These are phyloP conservation scores for Monilinia fructicola DNA, from an alignment of 2,329 filamentous ascomycete genomes.

Conservation along the genomic window DNA sequence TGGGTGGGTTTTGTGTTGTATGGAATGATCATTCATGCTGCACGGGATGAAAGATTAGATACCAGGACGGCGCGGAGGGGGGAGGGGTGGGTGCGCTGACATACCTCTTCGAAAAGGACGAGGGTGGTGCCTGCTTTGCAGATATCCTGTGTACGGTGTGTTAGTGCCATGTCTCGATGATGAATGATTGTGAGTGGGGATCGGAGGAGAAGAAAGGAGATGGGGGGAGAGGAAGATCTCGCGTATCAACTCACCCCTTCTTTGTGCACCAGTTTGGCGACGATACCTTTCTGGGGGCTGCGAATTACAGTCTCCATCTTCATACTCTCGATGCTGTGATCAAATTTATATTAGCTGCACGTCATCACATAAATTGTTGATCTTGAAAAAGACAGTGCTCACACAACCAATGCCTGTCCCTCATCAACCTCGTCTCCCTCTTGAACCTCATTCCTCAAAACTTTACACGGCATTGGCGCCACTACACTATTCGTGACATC, in stretches of 20 bases:
- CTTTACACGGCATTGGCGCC: conserved; percentile 97
- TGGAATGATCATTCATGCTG: conserved; percentile 6
- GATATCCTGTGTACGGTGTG: conserved; percentile 56
- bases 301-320: conserved; percentile 87
- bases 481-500: conserved; percentile 79
- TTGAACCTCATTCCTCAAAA: conserved; percentile 81
- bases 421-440: conserved; percentile 82
- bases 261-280: conserved; percentile 72
- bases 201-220: background rate
- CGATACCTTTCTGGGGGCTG: conserved; percentile 68
- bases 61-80: no score
- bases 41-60: background rate
- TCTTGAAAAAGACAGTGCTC: conserved; percentile 45
- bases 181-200: no score
- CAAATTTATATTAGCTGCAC: conserved; percentile 33
- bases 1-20: background rate
- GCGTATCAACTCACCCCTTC: conserved; percentile 62
- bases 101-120: conserved; percentile 64
- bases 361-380: no score
- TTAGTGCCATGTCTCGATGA: background rate
- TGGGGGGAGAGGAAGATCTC: background rate
- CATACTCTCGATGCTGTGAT: conserved; percentile 73
- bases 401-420: conserved; percentile 83
- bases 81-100: background rate
- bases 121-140: conserved; percentile 75